Evolutionary conservation across 2,329 filamentous ascomycete genomes (phyloP).

Genomic region (Xylariomycetidae sp.): DNA sequence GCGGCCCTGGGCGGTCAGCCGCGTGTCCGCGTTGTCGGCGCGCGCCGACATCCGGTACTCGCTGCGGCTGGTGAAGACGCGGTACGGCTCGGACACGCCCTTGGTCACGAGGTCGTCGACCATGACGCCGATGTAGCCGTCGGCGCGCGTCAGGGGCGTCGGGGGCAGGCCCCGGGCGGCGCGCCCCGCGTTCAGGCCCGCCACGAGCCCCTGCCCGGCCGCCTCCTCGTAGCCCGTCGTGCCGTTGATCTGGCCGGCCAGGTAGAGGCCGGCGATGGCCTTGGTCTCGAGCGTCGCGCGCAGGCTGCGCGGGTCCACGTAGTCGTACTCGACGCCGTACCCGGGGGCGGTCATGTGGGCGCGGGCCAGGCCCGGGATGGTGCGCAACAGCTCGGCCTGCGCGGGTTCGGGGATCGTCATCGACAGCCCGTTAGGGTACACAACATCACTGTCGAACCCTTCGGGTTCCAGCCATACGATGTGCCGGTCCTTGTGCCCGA

Average conservation of each 20-base stretch:
- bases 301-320: conserved; percentile 86
- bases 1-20: conserved; percentile 74
- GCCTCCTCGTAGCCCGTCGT: conserved; percentile 98
- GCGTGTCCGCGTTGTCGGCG: conserved; percentile 87
- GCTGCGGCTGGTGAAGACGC: conserved; percentile 95
- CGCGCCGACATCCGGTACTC: conserved; percentile 92
- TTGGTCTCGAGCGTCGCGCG: conserved; percentile 92
- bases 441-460: conserved; percentile 80
- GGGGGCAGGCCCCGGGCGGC: conserved; percentile 59
- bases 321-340: conserved; percentile 98
- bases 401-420: conserved; percentile 92
- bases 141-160: conserved; percentile 68
- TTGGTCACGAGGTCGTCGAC: conserved; percentile 97
- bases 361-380: conserved; percentile 80
- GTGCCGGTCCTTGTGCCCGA: conserved; percentile 72
- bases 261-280: conserved; percentile 76
- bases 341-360: conserved; percentile 90
- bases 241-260: conserved; percentile 96
- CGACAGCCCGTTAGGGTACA: conserved; percentile 94
- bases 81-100: conserved; percentile 92
- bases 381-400: conserved; percentile 78
- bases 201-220: conserved; percentile 85
- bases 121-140: conserved; percentile 98
- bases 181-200: conserved; percentile 91
- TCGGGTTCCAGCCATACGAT: conserved; percentile 97